These are phyloP conservation scores for Trichoderma hamatum DNA, from an alignment of 2,329 filamentous ascomycete species.

Conservation along the genomic window DNA sequence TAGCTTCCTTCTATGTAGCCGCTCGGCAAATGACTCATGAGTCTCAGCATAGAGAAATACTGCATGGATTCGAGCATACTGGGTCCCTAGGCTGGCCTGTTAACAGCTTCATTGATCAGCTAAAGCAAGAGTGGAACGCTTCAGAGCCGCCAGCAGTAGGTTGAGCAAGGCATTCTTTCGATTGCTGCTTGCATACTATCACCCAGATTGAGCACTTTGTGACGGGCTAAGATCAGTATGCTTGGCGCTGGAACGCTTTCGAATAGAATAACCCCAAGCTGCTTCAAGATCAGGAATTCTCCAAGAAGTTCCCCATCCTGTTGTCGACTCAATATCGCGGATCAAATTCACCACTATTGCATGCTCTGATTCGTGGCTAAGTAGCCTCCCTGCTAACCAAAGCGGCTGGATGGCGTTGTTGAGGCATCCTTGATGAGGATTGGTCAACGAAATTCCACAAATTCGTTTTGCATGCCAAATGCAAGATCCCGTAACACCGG, in stretches of 20 bases:
- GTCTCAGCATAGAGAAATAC: constrained; percentile 3
- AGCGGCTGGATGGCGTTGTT: constrained; percentile 62
- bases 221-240: background rate
- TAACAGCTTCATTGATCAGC: background rate
- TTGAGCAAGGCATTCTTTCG: background rate
- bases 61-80: background rate
- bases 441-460: constrained; percentile 43
- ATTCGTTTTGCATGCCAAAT: constrained; percentile 53
- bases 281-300: constrained; percentile 55
- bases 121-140: constrained; percentile 2
- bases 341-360: constrained; percentile 48
- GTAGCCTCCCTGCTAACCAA: constrained; percentile 57
- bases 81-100: background rate
- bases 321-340: constrained; percentile 53
- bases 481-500: constrained; percentile 37
- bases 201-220: background rate
- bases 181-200: background rate
- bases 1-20: background rate
- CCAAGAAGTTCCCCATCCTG: constrained; percentile 58
- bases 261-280: constrained; percentile 41
- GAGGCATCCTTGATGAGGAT: constrained; percentile 57
- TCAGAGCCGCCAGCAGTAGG: background rate
- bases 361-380: constrained; percentile 54
- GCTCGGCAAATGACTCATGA: constrained; percentile 10
- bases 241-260: background rate